Evolutionary conservation across 78 protist genomes (phyloP).

Genomic region (Isochrysis galbana): DNA sequence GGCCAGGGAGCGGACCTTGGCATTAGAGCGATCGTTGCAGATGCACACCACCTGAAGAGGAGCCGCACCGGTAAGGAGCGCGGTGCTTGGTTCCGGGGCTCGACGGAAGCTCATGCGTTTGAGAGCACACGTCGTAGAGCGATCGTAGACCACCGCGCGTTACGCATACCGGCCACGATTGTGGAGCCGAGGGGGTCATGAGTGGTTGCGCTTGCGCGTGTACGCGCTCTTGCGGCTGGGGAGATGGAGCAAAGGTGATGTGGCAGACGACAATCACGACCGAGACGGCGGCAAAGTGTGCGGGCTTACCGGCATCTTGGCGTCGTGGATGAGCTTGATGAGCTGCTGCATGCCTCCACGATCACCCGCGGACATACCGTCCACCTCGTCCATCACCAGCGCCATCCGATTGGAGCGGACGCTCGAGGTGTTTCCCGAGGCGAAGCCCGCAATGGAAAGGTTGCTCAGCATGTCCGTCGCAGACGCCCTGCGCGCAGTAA

Average conservation of each 20-base stretch:
- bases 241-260: no score
- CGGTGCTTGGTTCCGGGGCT: no score
- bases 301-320: constrained; percentile 83
- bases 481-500: neutral
- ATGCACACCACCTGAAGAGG: constrained; percentile 80
- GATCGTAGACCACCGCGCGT: no score
- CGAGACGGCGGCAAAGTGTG: no score
- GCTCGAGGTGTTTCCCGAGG: neutral
- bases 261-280: no score
- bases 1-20: constrained; percentile 72
- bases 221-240: no score
- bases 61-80: no score
- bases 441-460: neutral
- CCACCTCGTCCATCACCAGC: constrained; percentile 96
- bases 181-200: no score
- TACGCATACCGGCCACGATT: no score
- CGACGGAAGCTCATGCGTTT: no score
- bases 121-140: no score
- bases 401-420: neutral
- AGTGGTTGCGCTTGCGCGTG: no score
- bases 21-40: constrained; percentile 84
- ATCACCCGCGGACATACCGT: constrained; percentile 95
- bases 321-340: constrained; percentile 60
- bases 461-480: neutral
- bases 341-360: constrained; percentile 88